phyloP scores from a whole-genome alignment of 2,329 filamentous ascomycete genomes.

The Botryotinia globosa region DNA sequence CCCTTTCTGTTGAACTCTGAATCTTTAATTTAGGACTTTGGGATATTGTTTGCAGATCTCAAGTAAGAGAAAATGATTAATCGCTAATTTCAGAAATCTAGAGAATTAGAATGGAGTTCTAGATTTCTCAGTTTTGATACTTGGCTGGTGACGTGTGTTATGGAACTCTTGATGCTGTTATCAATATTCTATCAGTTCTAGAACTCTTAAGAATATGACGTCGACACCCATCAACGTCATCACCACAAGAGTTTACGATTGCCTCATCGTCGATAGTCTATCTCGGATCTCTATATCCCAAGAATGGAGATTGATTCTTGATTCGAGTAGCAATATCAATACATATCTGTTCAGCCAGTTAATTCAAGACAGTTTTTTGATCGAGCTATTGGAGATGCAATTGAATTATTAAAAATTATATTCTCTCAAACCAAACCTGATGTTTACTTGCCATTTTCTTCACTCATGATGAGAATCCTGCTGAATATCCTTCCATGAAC shows the following conservation, averaged over 20 bases:
- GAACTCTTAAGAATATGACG: not conserved
- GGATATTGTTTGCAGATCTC: not conserved
- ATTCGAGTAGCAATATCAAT: too few species aligned
- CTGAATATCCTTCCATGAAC: too few species aligned
- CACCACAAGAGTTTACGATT: not conserved
- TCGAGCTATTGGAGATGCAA: too few species aligned
- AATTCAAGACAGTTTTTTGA: too few species aligned
- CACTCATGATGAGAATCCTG: too few species aligned
- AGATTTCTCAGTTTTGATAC: not conserved
- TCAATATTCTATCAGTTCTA: not conserved
- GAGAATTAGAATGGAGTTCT: not conserved
- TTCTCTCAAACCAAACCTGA: too few species aligned
- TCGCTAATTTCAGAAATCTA: not conserved
- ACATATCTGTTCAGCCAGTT: too few species aligned
- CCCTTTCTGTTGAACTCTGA: not conserved
- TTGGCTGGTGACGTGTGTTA: not conserved
- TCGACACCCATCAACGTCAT: not conserved
- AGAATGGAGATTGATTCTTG: not conserved
- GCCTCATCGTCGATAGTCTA: not conserved
- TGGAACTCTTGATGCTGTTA: not conserved
- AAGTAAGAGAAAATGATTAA: not conserved
- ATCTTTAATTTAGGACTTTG: not conserved
- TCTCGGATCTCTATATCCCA: not conserved
- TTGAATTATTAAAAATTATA: too few species aligned
- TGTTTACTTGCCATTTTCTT: not conserved